Evolutionary conservation across 1,284 basidiomycete genomes (phyloP), one percentile per base, ranked within the genome.

Genomic region (Naganishia cerealis): DNA sequence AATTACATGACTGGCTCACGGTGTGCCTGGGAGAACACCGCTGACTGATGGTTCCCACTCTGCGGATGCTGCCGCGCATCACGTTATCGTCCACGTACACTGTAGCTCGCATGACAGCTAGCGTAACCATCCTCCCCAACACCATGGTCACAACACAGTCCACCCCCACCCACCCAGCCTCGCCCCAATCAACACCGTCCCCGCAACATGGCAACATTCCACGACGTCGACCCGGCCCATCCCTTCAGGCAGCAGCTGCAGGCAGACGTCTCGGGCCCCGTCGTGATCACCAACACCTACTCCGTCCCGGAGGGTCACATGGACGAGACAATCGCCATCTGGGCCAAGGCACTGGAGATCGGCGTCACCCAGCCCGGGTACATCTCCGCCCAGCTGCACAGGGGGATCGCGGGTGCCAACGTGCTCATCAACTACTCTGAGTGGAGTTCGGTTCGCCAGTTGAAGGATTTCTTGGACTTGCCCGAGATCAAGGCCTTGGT

Each of bases 181-280:
- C 29, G 29, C 6, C 29, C 29, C 29, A 3, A 33, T 33, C 29
- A 6, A 6, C 29, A 6, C 6, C 29, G 29, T 6, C 29, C 29
- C 29, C 29, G 29, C 46, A 50, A 21, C 13, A 50, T 50, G 46
- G n/a, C n/a, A 50, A 50, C 46, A 3, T 50, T 24, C 24, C 13
- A 50, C 46, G 46, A 50, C n/a, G 12, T 50, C 46, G 46, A 50
- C 24, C 46, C 46, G n/a, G n/a, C 46, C 24, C 5, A 7, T 13
- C 46, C 46, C n/a, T 50, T 50, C 46, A 50, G 21, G 46, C 46
- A 50, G 21, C 46, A 50, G 46, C 46, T 50, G 46, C n/a, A 50
- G 6, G 18, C 46, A 1, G 46, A 50, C 8, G 21, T 6, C 29
- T 33, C 46, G 46, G 46, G 46, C 46, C 46, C n/a, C 7, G 24